Evolutionary conservation across 2,329 filamentous ascomycete genomes (phyloP), one percentile per base, ranked within the genome.

Genomic region (Cladosporium austrohemisphaericum): DNA sequence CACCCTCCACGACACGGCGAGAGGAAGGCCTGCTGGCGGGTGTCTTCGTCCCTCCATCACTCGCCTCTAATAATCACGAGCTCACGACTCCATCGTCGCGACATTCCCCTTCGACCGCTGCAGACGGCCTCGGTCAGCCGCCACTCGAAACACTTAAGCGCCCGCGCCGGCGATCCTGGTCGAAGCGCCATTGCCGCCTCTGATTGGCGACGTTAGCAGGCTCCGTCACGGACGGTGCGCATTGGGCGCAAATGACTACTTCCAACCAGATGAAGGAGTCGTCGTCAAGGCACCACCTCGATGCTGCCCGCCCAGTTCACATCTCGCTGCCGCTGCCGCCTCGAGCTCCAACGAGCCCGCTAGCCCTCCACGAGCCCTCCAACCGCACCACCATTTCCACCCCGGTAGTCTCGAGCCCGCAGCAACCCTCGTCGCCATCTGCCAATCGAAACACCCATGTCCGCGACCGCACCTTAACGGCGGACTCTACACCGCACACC

Each of bases 391-490:
- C 32, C n/a, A 20, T 20, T 32, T 14, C 44, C 18, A 13, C 35
- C 19, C 36, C 46, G 28, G 36, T 38, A 19, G 29, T 33, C 35
- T 28, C 49, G 6, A 35, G 23, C 33, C 43, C 41, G 25, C 32
- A n/a, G 32, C 33, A 22, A 25, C 38, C 37, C 9, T 22, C 32
- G 5, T 43, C 47, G 18, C 26, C 38, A n/a, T 37, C 33, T 22
- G n/a, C 47, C 47, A 50, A 50, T 50, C 47, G 47, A 37, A 50
- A 31, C 32, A 32, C 31, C 7, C 16, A 50, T 22, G 37, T 41
- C 20, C 37, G 36, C 46, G 32, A 43, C 40, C 14, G 41, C 22
- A 23, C 32, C 19, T 40, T 33, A 16, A 20, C 32, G 20, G 31
- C 40, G 10, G 23, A 44, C 20, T 22, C 48, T 9, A 28, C 38